Base-by-base conservation (phyloP, 2,329 filamentous ascomycete species). In the Epicoccum sorghinum region DNA sequence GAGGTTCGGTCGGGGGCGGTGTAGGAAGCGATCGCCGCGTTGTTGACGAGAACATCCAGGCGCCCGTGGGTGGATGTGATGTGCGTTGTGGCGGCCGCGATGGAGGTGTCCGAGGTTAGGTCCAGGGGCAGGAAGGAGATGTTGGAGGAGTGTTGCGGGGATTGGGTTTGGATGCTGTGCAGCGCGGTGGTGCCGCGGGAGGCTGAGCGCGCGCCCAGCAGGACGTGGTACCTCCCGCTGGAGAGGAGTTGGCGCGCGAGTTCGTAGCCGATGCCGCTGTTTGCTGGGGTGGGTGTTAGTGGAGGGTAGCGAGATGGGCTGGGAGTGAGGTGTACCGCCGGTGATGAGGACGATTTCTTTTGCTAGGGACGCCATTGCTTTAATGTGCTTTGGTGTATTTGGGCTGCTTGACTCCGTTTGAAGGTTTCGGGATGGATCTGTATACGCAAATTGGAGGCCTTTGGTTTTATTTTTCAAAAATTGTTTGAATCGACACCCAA, bases 221-320 rank as follows among this genome's bases (percentile, higher is more conserved):
- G 55, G 6, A 71, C 62, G 40, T 70, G 64, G 56, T 77, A 76
- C n/a, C 59, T 63, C 70, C 65, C 67, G 33, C 72, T 61, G 3
- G 74, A 60, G 7, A 79, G 72, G 2, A 77, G 70, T 33, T 75
- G 67, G 45, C 73, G 69, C 6, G 75, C 76, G 8, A 79, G 72
- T 51, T 80, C 79, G 54, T 76, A 77, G 27, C 81, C 81, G 24
- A 83, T 80, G 47, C 81, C 81, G 47, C 74, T 75, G 59, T 79
- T 83, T 18, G 49, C 49, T 52, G 30, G 8, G 22, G 5, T 7
- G 18, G 18, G 0, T 8, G 12, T 52, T 13, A 46, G 37, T 46
- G n/a, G 2, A 10, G 18, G 22, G 3, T n/a, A 9, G 13, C 4
- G 10, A 18, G 39, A 23, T 32, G 22, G 12, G 4, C 22, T 25